These are phyloP conservation scores for Starmera caribaea DNA, from an alignment of 805 yeast genomes.

Conservation along the genomic window DNA sequence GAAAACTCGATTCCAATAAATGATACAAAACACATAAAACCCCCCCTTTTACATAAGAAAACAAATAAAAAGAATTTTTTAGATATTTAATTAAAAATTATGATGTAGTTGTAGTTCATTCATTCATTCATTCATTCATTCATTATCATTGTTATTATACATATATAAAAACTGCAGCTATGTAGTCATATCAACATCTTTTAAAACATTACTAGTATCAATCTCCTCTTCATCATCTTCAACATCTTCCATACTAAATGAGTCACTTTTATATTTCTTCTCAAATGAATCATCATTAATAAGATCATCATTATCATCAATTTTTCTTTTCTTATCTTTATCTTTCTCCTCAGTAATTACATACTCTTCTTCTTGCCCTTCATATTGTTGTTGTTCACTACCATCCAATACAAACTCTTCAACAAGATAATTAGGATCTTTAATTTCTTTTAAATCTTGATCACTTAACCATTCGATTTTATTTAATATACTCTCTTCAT, in stretches of 20 bases:
- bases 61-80: no score
- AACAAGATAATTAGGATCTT: slow-evolving; percentile 10
- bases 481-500: background rate
- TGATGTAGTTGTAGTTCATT: background rate
- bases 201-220: slow-evolving; percentile 3
- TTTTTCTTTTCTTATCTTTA: slow-evolving; percentile 1
- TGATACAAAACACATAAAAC: background rate
- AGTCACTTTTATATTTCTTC: slow-evolving; percentile 10
- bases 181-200: background rate
- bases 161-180: background rate
- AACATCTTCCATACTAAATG: background rate
- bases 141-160: no score
- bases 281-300: slow-evolving; percentile 10
- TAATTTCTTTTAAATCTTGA: slow-evolving; percentile 11
- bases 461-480: slow-evolving; percentile 17
- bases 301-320: background rate
- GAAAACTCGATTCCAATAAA: background rate
- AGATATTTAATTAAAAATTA: background rate
- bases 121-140: background rate
- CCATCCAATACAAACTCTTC: slow-evolving; percentile 5
- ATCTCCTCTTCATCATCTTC: slow-evolving; percentile 6
- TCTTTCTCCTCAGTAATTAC: slow-evolving; percentile 1
- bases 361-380: background rate
- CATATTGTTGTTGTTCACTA: background rate
- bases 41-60: background rate